These are phyloP conservation scores for Camillea tinctor DNA, from an alignment of 2,329 filamentous ascomycete genomes.

Conservation along the genomic window DNA sequence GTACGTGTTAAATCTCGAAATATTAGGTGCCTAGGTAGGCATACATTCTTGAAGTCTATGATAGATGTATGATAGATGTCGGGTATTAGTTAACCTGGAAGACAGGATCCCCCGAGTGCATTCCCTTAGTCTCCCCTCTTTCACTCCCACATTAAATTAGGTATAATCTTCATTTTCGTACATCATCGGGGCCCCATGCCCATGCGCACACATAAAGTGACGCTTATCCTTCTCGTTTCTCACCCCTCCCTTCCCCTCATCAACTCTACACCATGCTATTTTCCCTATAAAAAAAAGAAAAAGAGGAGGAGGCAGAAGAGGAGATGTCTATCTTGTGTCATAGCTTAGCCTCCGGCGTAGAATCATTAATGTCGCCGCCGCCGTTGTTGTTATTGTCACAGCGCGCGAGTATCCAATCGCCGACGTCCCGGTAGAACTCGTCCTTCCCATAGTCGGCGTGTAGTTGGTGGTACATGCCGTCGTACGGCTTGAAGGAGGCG, in stretches of 20 bases:
- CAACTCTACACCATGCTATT: not conserved
- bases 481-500: conserved; percentile 69
- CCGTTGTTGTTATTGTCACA: conserved; percentile 3
- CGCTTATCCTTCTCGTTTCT: not conserved
- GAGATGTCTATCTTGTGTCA: conserved; percentile 6
- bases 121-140: not conserved
- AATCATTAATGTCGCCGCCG: not conserved
- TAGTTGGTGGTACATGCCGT: conserved; percentile 76
- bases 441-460: conserved; percentile 59
- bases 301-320: too few species aligned
- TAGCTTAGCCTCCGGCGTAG: conserved; percentile 20
- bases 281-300: not conserved
- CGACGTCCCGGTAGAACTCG: conserved; percentile 58
- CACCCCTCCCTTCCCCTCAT: not conserved
- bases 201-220: not conserved
- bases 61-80: too few species aligned
- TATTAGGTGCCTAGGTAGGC: too few species aligned
- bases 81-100: too few species aligned
- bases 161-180: not conserved
- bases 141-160: not conserved
- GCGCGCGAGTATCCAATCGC: conserved; percentile 62
- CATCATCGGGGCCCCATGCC: not conserved
- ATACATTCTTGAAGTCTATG: too few species aligned
- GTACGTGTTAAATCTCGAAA: too few species aligned
- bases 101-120: not conserved